A percentile compares a stretch with the other conserved stretches of the same genome.
phyloP scores from a whole-genome alignment of 768 basidiomycete species.

The Trametes coccinea region DNA sequence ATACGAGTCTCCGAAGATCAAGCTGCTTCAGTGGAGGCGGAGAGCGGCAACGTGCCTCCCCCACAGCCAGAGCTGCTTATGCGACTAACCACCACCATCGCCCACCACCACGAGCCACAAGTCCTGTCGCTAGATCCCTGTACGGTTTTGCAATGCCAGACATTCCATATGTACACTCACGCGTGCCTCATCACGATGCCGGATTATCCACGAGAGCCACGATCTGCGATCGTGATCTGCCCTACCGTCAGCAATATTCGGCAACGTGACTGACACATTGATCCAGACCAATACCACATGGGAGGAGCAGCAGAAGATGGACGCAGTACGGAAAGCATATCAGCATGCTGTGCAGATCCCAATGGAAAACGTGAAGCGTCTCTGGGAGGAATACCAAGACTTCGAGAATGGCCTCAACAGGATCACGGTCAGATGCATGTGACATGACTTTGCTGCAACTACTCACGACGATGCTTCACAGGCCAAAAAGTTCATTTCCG shows the following conservation, averaged over 20 bases:
- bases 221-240: not conserved
- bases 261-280: not conserved
- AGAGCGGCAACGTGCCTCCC: no score
- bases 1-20: no score
- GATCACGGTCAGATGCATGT: conserved; percentile 58
- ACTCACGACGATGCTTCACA: conserved; percentile 25
- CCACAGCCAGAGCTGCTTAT: no score
- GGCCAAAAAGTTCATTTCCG: conserved; percentile 95
- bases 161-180: no score
- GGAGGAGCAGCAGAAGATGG: conserved; percentile 97
- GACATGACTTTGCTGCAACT: not conserved
- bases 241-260: not conserved
- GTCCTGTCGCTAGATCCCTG: no score
- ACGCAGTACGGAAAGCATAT: conserved; percentile 86
- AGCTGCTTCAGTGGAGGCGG: no score
- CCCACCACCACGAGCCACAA: no score
- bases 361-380: conserved; percentile 84
- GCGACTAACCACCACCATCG: no score
- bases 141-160: no score
- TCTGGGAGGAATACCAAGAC: conserved; percentile 93
- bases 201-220: no score
- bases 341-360: conserved; percentile 94
- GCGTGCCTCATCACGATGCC: no score
- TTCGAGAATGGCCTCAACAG: conserved; percentile 90
- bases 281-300: conserved; percentile 74